Base-by-base conservation (phyloP, 176 grass and related monocot genomes). In the Carex parvula region DNA sequence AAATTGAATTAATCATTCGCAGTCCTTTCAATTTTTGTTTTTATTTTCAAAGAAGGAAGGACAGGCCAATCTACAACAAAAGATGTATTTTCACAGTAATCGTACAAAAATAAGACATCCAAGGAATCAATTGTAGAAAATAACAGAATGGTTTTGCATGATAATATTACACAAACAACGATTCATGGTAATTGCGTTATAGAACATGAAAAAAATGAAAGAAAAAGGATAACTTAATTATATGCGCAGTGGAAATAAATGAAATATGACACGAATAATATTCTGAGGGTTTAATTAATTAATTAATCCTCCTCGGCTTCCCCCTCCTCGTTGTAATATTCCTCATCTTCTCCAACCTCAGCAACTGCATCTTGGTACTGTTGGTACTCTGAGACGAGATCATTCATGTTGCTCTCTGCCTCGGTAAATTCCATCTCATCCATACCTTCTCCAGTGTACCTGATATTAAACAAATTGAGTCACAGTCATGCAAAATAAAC, bases 371-470 rank as follows among this genome's bases (percentile, higher is more conserved):
- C 95, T 89, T 98, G 95, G 79, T 98, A 98, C 84, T 98, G 95
- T 85, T 98, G 95, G 84, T 98, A 98, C 87, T 98, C 95, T 0
- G 95, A 88, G 4, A 98, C 95, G 41, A 98, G 89, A 64, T 94
- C 95, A 78, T 98, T 98, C 95, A 98, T 98, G 79, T 98, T 98
- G 90, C 95, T 98, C 86, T 98, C 95, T 0, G 95, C 92, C 86
- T 98, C 95, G 8, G 95, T 98, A 87, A 98, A 98, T 86, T 98
- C 92, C 95, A 98, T 98, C 92, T 98, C 92, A 59, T 89, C 88
- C 88, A 89, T 89, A 5, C 84, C 88, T 59, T 89, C 88, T 2
- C 84, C 88, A 4, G 88, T 89, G 79, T 89, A 89, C 88, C 84
- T 83, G 60, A 41, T 41, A 41, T 41, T 41, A 41, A 41, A 41